A percentile compares a stretch with the other conserved stretches of the same genome.
These are phyloP conservation scores for Wickerhamomyces queroliae DNA, from an alignment of 805 yeast genomes.

Conservation along the genomic window DNA sequence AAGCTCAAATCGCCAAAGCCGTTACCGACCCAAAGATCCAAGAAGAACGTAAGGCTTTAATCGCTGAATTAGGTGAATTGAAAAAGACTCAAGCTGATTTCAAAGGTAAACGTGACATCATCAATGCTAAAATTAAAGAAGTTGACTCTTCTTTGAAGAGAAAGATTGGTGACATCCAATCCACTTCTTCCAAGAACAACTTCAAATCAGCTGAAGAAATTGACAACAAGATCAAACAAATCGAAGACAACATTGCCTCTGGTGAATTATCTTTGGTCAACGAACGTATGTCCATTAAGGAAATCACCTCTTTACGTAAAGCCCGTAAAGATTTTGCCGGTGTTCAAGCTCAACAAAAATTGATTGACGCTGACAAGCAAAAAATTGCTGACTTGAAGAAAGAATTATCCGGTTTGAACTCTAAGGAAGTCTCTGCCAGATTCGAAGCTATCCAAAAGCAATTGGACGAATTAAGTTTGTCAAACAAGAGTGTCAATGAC, in stretches of 20 bases:
- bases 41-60: slow-evolving; percentile 48
- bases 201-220: slow-evolving; percentile 67
- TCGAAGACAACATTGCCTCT: slow-evolving; percentile 70
- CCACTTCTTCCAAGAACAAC: slow-evolving; percentile 61
- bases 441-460: slow-evolving; percentile 65
- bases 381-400: slow-evolving; percentile 73
- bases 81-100: slow-evolving; percentile 41
- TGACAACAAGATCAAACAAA: slow-evolving; percentile 53
- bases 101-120: slow-evolving; percentile 37
- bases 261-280: slow-evolving; percentile 85
- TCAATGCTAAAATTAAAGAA: slow-evolving; percentile 62
- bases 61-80: slow-evolving; percentile 39
- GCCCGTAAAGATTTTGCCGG: slow-evolving; percentile 70
- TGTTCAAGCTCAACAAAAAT: slow-evolving; percentile 68
- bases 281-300: slow-evolving; percentile 81
- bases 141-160: slow-evolving; percentile 68
- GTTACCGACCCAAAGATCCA: slow-evolving; percentile 42
- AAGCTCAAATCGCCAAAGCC: slow-evolving; percentile 49
- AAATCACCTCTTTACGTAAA: slow-evolving; percentile 78
- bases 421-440: slow-evolving; percentile 61
- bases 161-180: slow-evolving; percentile 68
- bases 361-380: slow-evolving; percentile 72
- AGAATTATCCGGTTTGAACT: slow-evolving; percentile 45
- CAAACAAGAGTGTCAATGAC: slow-evolving; percentile 56
- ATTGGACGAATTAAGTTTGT: slow-evolving; percentile 58